Evolutionary conservation across 2,329 filamentous ascomycete species (phyloP), one percentile per base, ranked within the genome.

Genomic region (Helotiales sp.): DNA sequence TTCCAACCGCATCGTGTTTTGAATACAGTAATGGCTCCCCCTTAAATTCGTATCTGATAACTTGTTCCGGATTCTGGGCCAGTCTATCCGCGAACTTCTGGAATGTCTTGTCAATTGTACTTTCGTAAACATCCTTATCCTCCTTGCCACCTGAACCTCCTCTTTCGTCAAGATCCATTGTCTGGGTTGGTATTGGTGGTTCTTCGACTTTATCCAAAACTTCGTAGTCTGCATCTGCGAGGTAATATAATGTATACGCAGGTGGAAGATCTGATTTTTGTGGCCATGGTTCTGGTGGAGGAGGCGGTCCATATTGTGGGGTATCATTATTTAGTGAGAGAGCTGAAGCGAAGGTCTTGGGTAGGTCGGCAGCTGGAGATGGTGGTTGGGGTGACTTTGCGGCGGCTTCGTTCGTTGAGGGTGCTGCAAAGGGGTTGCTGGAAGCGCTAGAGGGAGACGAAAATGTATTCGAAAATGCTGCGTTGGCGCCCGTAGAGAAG

Each of bases 141-240:
- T 90, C 85, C 34, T 84, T 81, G 12, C 60, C 58, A 57, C 70
- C 24, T 24, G 73, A 70, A 1, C 67, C 61, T 9, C 64, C 59
- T 1, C 63, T 65, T 47, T 82, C 79, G 68, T 83, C 78, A 9
- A 77, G 75, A 13, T 79, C 74, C 56, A 82, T 77, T 13, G 76
- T 76, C 34, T 76, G 71, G 59, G 69, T 49, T 77, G 79, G 33
- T 80, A 80, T 42, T 81, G 80, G 29, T 75, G 74, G 0, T 82
- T 81, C 2, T 70, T 78, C 64, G 64, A 85, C 70, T 17, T 74
- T 72, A 61, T 91, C 90, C 25, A 98, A 82, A 3, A 89, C 90
- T 74, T 99, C 95, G 75, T 91, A 96, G 69, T 96, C 93, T 52
- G 93, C 93, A 66, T 98, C 95, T 51, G 88, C 80, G 44, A 93